Base-by-base conservation (phyloP, 345 rosid genomes). In the Camelina laxa region DNA sequence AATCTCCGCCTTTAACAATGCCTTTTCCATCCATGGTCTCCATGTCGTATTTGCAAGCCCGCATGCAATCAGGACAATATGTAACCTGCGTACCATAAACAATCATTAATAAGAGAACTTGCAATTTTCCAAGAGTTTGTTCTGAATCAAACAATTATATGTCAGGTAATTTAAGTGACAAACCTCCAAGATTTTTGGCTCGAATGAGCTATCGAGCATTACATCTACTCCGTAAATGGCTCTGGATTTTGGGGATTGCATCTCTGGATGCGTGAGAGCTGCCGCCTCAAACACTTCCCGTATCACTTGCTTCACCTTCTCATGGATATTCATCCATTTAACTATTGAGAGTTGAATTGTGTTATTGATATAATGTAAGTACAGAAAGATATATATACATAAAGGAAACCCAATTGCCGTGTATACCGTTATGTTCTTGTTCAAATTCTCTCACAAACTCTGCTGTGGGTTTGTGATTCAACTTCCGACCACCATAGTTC, bases 221-320 rank as follows among this genome's bases (percentile, higher is more conserved):
- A 91, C 84, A 82, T 94, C 98, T 71, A 92, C 87, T 12, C 98
- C 98, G 27, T 94, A 94, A 41, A 94, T 87, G 72, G 97, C 89
- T 81, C 97, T 83, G 33, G 92, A 90, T 68, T 78, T 87, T 9
- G 89, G 84, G 66, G 85, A 84, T 2, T 90, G 93, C 97, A 92
- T 95, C 87, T 90, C 91, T 1, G 97, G 97, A 81, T 95, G 97
- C 41, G 84, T 82, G 5, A 47, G 78, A 30, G 96, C 90, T 24
- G 97, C 98, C n/a, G 96, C 90, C 80, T 90, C 91, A 19, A 95
- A 90, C 42, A 90, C 90, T 3, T 85, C 80, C 54, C 88, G 79
- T 54, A 94, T 82, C 90, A 87, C 75, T 61, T 76, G 72, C 80
- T 57, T 82, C 11, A 88, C 87, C 74, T 88, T 88, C 75, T 77